Base-by-base conservation (phyloP, 1,284 basidiomycete species). In the Cryptococcus sp. region DNA sequence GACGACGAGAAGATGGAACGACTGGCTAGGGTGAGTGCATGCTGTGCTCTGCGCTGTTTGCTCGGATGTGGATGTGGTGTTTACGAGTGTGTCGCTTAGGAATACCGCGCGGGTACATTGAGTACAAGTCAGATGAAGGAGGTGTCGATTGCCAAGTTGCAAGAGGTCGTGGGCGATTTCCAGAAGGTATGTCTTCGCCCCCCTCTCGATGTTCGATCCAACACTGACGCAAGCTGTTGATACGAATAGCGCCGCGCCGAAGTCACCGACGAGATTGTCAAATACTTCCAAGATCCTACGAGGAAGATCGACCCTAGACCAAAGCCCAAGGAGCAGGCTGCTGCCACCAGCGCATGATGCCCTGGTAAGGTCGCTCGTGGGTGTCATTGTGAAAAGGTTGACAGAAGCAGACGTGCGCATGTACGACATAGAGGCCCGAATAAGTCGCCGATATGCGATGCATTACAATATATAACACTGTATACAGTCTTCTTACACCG, bases 101-200 rank as follows among this genome's bases (percentile, higher is more conserved):
- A 95, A 61, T 99, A 99, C 81, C 87, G 93, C 20, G 85, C 89
- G 15, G 96, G 96, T 0, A 85, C 84, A 40, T 77, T 99, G 62
- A 82, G 96, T 56, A 97, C 94, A 0, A 92, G 93, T 10, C 88
- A 99, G 78, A 82, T 99, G 66, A 99, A 99, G 82, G 87, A 87
- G 23, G 87, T 83, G 74, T 96, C 92, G 74, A 98, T 99, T 63
- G 83, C 85, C 53, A 75, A 88, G 55, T 77, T 99, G 39, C 93
- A 97, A 76, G 81, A 84, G 47, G 90, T 98, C 61, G 90, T 98
- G 30, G 84, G 84, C 52, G 85, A 83, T 1, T 99, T 99, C 84
- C 95, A 99, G 80, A 89, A 90, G 79, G 93, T 91, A 63, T 52
- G 83, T 71, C 20, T 17, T 0, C 7, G 16, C 40, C 27, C 25